phyloP scores from a whole-genome alignment of 2,329 filamentous ascomycete genomes.

The Ilyonectria destructans region DNA sequence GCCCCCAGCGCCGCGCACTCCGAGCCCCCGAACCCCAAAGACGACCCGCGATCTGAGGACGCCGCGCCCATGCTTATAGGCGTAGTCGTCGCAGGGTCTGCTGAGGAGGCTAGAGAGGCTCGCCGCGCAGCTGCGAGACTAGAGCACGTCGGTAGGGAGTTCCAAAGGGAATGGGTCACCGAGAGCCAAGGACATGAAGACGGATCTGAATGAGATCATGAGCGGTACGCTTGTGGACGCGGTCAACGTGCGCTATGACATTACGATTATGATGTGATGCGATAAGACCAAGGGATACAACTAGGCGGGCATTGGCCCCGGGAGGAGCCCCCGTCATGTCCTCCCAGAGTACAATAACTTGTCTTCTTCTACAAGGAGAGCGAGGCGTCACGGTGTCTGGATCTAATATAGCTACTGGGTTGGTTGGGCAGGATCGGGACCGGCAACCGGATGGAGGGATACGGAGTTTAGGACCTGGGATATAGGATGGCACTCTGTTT shows the following conservation, averaged over 20 bases:
- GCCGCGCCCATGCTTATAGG: conserved; percentile 69
- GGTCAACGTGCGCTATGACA: conserved; percentile 32
- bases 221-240: conserved; percentile 5
- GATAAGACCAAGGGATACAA: conserved; percentile 38
- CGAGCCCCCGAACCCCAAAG: conserved; percentile 27
- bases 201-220: conserved; percentile 44
- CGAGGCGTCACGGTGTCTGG: conserved; percentile 6
- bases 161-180: conserved; percentile 68
- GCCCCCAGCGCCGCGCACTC: conserved; percentile 31
- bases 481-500: conserved; percentile 20
- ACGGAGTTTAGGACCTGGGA: conserved; percentile 26
- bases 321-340: conserved; percentile 7
- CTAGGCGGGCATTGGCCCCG: conserved; percentile 28
- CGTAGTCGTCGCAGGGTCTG: conserved; percentile 67
- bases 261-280: conserved; percentile 46
- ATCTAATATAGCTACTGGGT: conserved; percentile 16
- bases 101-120: conserved; percentile 66
- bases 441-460: conserved; percentile 10
- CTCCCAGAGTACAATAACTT: conserved; percentile 8
- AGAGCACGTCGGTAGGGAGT: conserved; percentile 69
- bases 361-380: not conserved
- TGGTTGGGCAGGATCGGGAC: not conserved
- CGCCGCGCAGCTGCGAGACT: conserved; percentile 67
- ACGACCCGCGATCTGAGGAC: conserved; percentile 51
- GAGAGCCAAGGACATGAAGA: conserved; percentile 50